Evolutionary conservation across 164 flowering plant genomes (phyloP).

Genomic region (Aristolochia contorta): DNA sequence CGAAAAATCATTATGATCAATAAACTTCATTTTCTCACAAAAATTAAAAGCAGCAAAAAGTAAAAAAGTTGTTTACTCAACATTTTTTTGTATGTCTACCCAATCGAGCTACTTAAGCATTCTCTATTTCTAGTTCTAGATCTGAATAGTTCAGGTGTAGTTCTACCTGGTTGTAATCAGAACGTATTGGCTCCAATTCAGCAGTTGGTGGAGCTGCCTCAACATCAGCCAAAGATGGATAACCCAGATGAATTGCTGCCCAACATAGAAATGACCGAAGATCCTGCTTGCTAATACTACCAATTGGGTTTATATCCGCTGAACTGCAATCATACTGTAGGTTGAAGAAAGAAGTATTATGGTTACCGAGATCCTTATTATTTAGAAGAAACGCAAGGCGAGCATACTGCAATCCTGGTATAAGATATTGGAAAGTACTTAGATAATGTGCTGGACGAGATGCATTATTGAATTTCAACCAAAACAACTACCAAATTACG

Average conservation of each 20-base stretch:
- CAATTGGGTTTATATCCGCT: conserved; percentile 97
- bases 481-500: no score
- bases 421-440: no score
- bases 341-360: no score
- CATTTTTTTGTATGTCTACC: not conserved
- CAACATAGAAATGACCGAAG: conserved; percentile 72
- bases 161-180: conserved; percentile 78
- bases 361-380: no score
- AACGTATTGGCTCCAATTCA: conserved; percentile 87
- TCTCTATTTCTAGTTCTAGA: not conserved
- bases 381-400: no score
- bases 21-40: no score
- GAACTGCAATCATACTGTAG: conserved; percentile 97
- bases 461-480: no score
- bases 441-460: no score
- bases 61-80: not conserved
- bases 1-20: no score
- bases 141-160: not conserved
- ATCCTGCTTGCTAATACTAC: conserved; percentile 93
- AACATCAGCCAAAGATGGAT: conserved; percentile 72
- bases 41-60: not conserved
- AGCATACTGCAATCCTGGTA: no score
- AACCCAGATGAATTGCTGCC: conserved; percentile 86
- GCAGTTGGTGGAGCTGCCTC: conserved; percentile 99
- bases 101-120: not conserved